Percentiles rank a stretch among this genome's conserved stretches.
Conservation (phyloP, 2,329 filamentous ascomycete genomes). For the Pseudopyricularia cyperi region DNA sequence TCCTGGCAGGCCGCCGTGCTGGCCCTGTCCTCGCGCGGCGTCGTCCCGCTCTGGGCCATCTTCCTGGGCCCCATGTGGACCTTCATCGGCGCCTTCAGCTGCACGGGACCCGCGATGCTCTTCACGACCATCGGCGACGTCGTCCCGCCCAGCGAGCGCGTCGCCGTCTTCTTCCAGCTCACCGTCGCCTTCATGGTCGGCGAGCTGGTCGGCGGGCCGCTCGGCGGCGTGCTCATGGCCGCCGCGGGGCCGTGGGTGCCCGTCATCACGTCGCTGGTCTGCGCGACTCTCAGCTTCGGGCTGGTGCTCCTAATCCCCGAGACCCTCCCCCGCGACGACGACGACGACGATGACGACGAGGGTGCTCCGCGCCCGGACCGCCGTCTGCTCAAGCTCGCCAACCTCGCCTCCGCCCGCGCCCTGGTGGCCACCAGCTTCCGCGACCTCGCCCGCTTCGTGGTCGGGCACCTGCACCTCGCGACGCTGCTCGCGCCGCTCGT, state of each 20-base stretch:
- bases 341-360: background rate
- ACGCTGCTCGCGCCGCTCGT: slow-evolving; percentile 23
- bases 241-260: slow-evolving; percentile 22
- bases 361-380: background rate
- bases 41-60: slow-evolving; percentile 26
- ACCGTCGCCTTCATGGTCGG: slow-evolving; percentile 21
- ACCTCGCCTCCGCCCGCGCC: background rate
- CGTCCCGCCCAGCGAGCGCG: slow-evolving; percentile 21
- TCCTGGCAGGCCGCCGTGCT: slow-evolving; percentile 18
- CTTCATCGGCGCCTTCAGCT: slow-evolving; percentile 26
- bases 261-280: slow-evolving; percentile 19
- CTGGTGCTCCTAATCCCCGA: slow-evolving; percentile 25
- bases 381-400: background rate
- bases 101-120: slow-evolving; percentile 27
- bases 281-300: slow-evolving; percentile 15
- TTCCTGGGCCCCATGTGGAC: slow-evolving; percentile 19
- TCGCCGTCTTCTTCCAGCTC: slow-evolving; percentile 27
- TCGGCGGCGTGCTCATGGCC: slow-evolving; percentile 25
- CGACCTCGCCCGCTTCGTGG: slow-evolving; percentile 25
- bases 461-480: slow-evolving; percentile 22
- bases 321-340: slow-evolving; percentile 16
- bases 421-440: slow-evolving; percentile 6
- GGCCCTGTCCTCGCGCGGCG: slow-evolving; percentile 15
- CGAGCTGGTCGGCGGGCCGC: slow-evolving; percentile 23
- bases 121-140: slow-evolving; percentile 33